A percentile compares a stretch with the other conserved stretches of the same genome.
Conservation (phyloP, 129 eudicot genomes). For the Mikania micrantha region DNA sequence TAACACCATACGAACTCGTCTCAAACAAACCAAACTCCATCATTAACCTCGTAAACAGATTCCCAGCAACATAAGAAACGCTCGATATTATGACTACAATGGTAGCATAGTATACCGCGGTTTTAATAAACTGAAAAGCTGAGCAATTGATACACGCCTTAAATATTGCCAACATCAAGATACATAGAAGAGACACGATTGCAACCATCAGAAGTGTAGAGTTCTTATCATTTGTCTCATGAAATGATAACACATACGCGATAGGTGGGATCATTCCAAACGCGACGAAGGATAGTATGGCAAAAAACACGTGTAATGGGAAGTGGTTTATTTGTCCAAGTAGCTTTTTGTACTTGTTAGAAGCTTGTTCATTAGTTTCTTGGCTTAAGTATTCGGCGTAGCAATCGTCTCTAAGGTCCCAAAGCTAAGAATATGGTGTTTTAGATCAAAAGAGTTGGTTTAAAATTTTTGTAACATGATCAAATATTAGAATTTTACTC, state of each 20-base stretch:
- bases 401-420: slow-evolving; percentile 32
- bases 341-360: slow-evolving; percentile 25
- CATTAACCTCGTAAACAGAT: slow-evolving; percentile 29
- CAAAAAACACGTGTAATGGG: slow-evolving; percentile 20
- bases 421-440: slow-evolving; percentile 8
- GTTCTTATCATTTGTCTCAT: slow-evolving; percentile 7
- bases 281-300: slow-evolving; percentile 26
- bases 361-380: slow-evolving; percentile 15
- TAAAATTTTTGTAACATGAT: neutral
- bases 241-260: slow-evolving; percentile 19
- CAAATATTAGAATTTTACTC: slow-evolving; percentile 18
- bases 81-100: slow-evolving; percentile 32
- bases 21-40: slow-evolving; percentile 40
- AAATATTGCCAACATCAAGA: slow-evolving; percentile 36
- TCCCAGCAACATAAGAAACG: slow-evolving; percentile 49
- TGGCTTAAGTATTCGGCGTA: neutral
- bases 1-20: neutral
- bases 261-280: slow-evolving; percentile 33
- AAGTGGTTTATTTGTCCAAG: slow-evolving; percentile 32
- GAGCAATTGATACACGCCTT: slow-evolving; percentile 34
- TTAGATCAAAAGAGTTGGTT: neutral
- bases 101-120: slow-evolving; percentile 32
- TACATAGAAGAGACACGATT: slow-evolving; percentile 37
- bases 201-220: slow-evolving; percentile 11
- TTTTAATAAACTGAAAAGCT: slow-evolving; percentile 25